Base-by-base conservation (phyloP, 352 stramenopile genomes). In the Globisporangium orthogonon region DNA sequence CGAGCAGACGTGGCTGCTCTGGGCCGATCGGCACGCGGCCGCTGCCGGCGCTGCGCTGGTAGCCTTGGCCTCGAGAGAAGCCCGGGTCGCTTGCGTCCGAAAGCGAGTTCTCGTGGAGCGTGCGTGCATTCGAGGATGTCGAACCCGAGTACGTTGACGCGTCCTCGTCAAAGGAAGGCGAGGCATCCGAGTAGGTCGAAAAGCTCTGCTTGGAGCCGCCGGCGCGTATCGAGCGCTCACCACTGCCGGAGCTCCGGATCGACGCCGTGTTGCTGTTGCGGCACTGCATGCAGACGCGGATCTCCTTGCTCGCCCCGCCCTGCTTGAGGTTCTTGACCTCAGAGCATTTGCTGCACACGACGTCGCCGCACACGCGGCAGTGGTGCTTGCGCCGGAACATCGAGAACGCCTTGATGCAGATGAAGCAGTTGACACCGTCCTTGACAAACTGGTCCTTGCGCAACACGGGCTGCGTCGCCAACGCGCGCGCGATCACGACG, bases 381-480 rank as follows among this genome's bases (percentile, higher is more conserved):
- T 94, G 85, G 58, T 94, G 85, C 66, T 93, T 93, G 45, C 83
- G 81, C 0, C 83, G 81, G 48, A 94, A 74, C 30, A 92, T 67
- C 13, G 65, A 81, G 58, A 94, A 94, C 15, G 69, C 65, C 58
- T 90, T 92, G 28, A 75, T 51, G 52, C 85, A 94, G 49, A 91
- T 44, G 59, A 77, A 83, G 73, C 85, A 94, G 50, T 73, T 74
- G 4, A 70, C 67, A 46, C 84, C 82, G 50, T 94, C 78, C 60
- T 90, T 94, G 51, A 75, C 66, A 52, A 94, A 91, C 54, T 90
- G 76, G 30, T 85, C 69, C 65, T 91, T 91, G 9, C 71, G 77
- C 14, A 94, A 56, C 31, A 94, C 59, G 14, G 71, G 81, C 31
- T 87, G 78, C 39, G 73, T 74, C 30, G 70, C 63, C 3, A 94